Evolutionary conservation across 1,139 yeast species (phyloP).

Genomic region (Debaryomyces udenii): DNA sequence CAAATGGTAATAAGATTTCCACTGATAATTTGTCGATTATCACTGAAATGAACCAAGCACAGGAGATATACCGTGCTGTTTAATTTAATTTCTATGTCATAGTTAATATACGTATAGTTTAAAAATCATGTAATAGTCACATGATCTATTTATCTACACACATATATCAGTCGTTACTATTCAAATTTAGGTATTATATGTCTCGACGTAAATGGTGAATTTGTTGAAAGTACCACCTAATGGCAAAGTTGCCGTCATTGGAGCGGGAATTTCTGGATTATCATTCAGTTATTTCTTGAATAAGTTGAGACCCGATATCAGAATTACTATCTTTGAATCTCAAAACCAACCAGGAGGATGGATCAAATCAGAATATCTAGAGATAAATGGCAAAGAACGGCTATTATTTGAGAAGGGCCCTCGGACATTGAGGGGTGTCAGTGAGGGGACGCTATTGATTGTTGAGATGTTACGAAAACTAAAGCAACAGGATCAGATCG

Average conservation of each 20-base stretch:
- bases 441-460: slow-evolving; percentile 64
- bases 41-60: slow-evolving; percentile 19
- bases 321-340: slow-evolving; percentile 64
- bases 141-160: not conserved
- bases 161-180: not conserved
- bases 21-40: slow-evolving; percentile 24
- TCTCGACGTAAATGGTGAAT: not conserved
- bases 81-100: slow-evolving; percentile 6
- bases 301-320: slow-evolving; percentile 70
- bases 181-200: too few relatives aligned
- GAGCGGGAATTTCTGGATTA: slow-evolving; percentile 89
- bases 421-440: slow-evolving; percentile 69
- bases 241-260: slow-evolving; percentile 66
- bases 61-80: slow-evolving; percentile 25
- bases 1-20: slow-evolving; percentile 14
- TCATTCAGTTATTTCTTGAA: slow-evolving; percentile 74
- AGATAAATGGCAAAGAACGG: slow-evolving; percentile 13
- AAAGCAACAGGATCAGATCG: slow-evolving; percentile 43
- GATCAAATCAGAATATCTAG: slow-evolving; percentile 54
- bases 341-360: slow-evolving; percentile 72
- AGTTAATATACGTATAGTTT: too few relatives aligned
- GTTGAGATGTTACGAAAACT: slow-evolving; percentile 58
- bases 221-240: slow-evolving; percentile 18
- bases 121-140: slow-evolving; percentile 1
- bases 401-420: slow-evolving; percentile 71